Conservation (phyloP, 768 basidiomycete species). For the Lentinula detonsa region DNA sequence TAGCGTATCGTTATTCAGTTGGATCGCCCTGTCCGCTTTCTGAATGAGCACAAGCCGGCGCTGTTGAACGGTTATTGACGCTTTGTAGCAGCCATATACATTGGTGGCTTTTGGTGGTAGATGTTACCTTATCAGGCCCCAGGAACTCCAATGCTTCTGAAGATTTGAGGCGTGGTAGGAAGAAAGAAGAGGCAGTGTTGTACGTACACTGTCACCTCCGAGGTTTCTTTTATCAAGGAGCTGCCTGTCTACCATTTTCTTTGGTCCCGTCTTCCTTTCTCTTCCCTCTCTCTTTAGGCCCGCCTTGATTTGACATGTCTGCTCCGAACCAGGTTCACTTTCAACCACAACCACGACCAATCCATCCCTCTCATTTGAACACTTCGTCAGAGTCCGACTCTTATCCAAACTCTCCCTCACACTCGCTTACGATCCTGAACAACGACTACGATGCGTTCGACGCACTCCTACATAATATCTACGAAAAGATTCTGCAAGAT, state of each 20-base stretch:
- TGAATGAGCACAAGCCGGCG: not conserved
- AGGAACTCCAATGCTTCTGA: not conserved
- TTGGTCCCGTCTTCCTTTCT: not conserved
- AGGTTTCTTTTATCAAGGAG: not conserved
- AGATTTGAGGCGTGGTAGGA: not conserved
- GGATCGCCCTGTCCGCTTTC: not conserved
- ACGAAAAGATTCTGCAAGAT: conserved; percentile 54
- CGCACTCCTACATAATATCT: conserved; percentile 75
- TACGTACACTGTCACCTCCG: not conserved
- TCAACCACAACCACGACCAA: not conserved
- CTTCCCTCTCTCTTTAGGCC: not conserved
- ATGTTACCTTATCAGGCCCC: not conserved
- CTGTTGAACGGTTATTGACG: not conserved
- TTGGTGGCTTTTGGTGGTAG: not conserved
- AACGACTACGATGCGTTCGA: conserved; percentile 78
- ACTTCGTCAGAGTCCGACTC: not conserved
- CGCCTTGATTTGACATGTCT: not conserved
- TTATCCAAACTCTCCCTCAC: not conserved
- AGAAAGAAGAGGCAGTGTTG: not conserved
- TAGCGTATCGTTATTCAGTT: not conserved
- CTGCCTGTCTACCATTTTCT: not conserved
- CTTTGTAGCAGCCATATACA: not conserved
- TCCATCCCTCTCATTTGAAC: not conserved
- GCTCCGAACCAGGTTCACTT: not conserved
- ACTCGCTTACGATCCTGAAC: conserved; percentile 36